phyloP scores from a whole-genome alignment of 495 filamentous ascomycete species.

The Rhypophila decipiens region DNA sequence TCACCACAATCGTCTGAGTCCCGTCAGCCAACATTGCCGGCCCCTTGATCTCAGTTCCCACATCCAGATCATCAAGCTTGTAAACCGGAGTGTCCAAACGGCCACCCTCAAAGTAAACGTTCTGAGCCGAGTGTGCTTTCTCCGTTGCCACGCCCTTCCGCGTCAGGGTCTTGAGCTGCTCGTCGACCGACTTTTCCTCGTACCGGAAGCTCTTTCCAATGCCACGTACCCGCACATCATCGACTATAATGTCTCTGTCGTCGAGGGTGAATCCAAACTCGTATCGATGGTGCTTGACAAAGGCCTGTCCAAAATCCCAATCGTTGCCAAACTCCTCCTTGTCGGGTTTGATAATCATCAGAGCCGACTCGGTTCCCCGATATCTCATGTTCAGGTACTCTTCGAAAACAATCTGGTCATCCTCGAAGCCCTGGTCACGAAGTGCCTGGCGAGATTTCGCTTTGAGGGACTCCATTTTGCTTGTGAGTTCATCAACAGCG shows the following conservation, averaged over 20 bases:
- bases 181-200: slow-evolving; percentile 71
- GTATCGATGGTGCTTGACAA: slow-evolving; percentile 80
- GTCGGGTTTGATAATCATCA: slow-evolving; percentile 70
- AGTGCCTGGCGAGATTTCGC: slow-evolving; percentile 59
- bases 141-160: slow-evolving; percentile 37
- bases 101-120: slow-evolving; percentile 68
- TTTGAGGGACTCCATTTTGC: slow-evolving; percentile 59
- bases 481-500: slow-evolving; percentile 44
- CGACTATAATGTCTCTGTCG: slow-evolving; percentile 83
- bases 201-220: slow-evolving; percentile 81
- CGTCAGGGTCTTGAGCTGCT: slow-evolving; percentile 64
- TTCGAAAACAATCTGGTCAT: slow-evolving; percentile 69
- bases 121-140: slow-evolving; percentile 50
- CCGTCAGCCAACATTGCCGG: slow-evolving; percentile 91
- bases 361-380: slow-evolving; percentile 76
- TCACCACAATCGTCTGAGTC: slow-evolving; percentile 92
- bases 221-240: slow-evolving; percentile 83
- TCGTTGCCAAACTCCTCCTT: slow-evolving; percentile 56
- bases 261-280: slow-evolving; percentile 93
- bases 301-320: slow-evolving; percentile 77
- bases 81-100: slow-evolving; percentile 79
- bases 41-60: slow-evolving; percentile 72
- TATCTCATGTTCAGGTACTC: slow-evolving; percentile 89
- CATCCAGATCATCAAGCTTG: slow-evolving; percentile 67
- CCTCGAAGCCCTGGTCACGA: slow-evolving; percentile 66